Evolutionary conservation across 1,284 basidiomycete species (phyloP), one percentile per base, ranked within the genome.

Genomic region (Cronartium ribicola): DNA sequence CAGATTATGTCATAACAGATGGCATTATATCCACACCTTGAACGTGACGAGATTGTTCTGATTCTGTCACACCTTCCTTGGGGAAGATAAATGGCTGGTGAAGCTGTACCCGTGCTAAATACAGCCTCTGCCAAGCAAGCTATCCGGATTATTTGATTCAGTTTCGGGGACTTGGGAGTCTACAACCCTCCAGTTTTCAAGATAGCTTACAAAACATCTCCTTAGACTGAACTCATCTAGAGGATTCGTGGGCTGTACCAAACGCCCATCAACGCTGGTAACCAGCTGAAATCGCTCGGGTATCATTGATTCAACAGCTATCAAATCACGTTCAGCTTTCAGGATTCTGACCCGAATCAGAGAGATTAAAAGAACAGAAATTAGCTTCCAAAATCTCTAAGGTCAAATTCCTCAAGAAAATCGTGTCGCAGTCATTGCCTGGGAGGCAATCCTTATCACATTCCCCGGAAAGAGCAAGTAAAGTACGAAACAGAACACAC

Each of bases 51-150:
- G 14, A 22, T 40, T 62, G 62, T 36, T 72, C 63, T 36, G 39
- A 40, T 66, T 72, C 51, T 14, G 63, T 10, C 20, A 66, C 40
- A 7, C 62, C 62, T 7, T 39, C 13, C 36, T 66, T 72, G 1
- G 70, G 70, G 29, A 72, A 66, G 29, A 72, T 64, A 39, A 72
- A 66, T 40, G 64, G 41, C 43, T 55, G 70, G 60, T 57, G 70
- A 29, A 72, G 40, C 59, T 40, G 29, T 5, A 72, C 22, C 29
- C 60, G 46, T 8, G 62, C 36, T 4, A 60, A 29, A 60, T 29
- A 51, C n/a, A 72, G 43, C 20, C 70, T 46, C 44, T 51, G 36
- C 14, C 63, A 55, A 20, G 66, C 46, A 37, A 64, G 59, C 69
- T 71, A 22, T 14, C 46, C 2, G 10, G 29, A 11, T 29, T 11